Evolutionary conservation across 2,329 filamentous ascomycete species (phyloP).

Genomic region (Xylariales sp.): DNA sequence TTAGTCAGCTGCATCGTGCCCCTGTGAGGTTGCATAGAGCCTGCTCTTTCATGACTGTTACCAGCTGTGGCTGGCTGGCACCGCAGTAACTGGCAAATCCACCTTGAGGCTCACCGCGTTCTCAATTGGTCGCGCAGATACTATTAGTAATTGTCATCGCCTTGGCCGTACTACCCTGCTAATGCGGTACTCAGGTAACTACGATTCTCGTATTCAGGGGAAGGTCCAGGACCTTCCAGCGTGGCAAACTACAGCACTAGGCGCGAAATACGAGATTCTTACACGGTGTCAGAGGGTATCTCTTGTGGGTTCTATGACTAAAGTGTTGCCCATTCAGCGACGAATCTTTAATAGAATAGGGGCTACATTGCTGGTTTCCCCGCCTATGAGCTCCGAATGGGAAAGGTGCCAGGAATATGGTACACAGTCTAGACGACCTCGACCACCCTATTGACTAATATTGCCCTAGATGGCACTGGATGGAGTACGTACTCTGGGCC

Average conservation of each 20-base stretch:
- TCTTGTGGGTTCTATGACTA: no score
- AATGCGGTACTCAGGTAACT: neutral
- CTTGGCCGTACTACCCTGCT: conserved; percentile 1
- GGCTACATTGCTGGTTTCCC: no score
- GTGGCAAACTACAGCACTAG: neutral
- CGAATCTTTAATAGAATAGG: neutral
- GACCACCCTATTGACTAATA: conserved; percentile 12
- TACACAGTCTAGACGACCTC: conserved; percentile 18
- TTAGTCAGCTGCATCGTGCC: neutral
- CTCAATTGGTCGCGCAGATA: neutral
- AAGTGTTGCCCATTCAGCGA: neutral
- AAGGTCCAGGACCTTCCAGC: neutral
- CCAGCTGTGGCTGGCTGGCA: neutral
- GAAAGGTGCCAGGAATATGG: neutral
- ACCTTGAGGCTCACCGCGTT: no score
- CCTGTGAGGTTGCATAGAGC: neutral
- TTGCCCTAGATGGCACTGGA: conserved; percentile 16
- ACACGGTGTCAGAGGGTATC: neutral
- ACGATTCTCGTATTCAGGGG: neutral
- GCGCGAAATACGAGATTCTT: neutral
- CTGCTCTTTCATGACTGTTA: neutral
- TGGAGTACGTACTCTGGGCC: conserved; percentile 7
- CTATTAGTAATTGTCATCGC: neutral
- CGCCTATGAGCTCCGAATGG: neutral
- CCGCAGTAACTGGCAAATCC: neutral